Evolutionary conservation across 345 rosid species (phyloP).

Genomic region (Eucalyptus brandiana): DNA sequence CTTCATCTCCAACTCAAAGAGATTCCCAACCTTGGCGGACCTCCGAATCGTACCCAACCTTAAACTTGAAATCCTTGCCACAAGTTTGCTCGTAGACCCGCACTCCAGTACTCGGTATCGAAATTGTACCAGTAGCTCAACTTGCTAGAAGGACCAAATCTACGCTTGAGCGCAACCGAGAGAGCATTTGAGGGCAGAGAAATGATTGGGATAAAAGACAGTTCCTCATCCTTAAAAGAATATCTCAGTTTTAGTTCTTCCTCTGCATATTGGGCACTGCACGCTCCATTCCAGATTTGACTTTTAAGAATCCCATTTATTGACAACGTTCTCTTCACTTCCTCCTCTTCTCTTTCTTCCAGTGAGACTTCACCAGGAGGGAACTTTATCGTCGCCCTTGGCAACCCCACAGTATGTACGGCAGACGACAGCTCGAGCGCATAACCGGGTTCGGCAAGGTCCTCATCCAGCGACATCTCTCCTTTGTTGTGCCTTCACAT

Average conservation of each 20-base stretch:
- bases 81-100: conserved; percentile 83
- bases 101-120: conserved; percentile 78
- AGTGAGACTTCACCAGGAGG: conserved; percentile 74
- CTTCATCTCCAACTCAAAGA: conserved; percentile 82
- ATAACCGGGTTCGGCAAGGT: conserved; percentile 57
- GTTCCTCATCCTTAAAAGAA: conserved; percentile 69
- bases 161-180: conserved; percentile 85
- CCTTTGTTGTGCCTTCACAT: conserved; percentile 86
- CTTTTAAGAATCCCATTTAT: conserved; percentile 52
- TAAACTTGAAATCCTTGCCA: conserved; percentile 77
- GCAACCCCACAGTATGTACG: conserved; percentile 61
- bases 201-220: conserved; percentile 66
- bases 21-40: conserved; percentile 90
- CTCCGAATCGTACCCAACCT: conserved; percentile 90
- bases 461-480: conserved; percentile 58
- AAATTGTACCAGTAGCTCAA: conserved; percentile 89
- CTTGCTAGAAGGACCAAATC: conserved; percentile 65
- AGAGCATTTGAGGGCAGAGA: conserved; percentile 78
- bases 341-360: conserved; percentile 54
- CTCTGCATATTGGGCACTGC: conserved; percentile 53
- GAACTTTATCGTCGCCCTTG: conserved; percentile 77
- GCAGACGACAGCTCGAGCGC: conserved; percentile 64
- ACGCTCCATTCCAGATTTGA: conserved; percentile 44
- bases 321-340: conserved; percentile 36
- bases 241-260: conserved; percentile 72